Evolutionary conservation across 495 filamentous ascomycete genomes (phyloP), one percentile per base, ranked within the genome.

Genomic region (Hypoxylon crocopeplum): DNA sequence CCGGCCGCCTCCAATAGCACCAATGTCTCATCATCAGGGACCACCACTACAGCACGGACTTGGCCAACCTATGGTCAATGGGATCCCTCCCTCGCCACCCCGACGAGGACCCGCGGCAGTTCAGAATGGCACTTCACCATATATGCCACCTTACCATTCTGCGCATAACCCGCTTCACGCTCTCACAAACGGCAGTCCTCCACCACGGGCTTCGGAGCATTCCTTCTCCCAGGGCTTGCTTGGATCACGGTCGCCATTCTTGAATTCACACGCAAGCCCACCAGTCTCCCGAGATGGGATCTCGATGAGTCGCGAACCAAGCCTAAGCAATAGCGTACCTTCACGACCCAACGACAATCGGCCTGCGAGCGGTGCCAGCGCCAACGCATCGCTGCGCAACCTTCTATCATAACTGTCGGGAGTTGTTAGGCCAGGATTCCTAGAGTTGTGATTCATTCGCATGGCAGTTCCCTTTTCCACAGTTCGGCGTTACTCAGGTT

Each of bases 381-480:
- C 88, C 27, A 91, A 86, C 59, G 88, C 89, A 11, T 91, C 88
- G 20, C 67, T 93, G 53, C 84, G 86, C 59, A 91, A 93, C 65
- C 70, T 93, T 47, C 79, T 92, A 27, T 89, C 85, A 24, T 91
- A 69, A 59, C 17, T 15, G 20, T 13, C 12, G 15, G 16, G 22
- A 24, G 34, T 48, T 15, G 13, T 3, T 22, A 7, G 24, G n/a
- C 15, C 8, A 38, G 30, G 19, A 22, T 41, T 47, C n/a, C 12
- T 19, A 37, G 33, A 19, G 24, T 54, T 64, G 38, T 19, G 56
- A 45, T 53, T 60, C 54, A 38, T 40, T 45, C 37, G 52, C 46
- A 48, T 64, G 50, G 52, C 55, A 48, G 34, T 44, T 54, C 56
- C 19, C 33, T 56, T 52, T 49, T 59, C 25, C 33, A n/a, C 40